phyloP scores from a whole-genome alignment of 1,284 basidiomycete species.

The Rugosomyces carneus region DNA sequence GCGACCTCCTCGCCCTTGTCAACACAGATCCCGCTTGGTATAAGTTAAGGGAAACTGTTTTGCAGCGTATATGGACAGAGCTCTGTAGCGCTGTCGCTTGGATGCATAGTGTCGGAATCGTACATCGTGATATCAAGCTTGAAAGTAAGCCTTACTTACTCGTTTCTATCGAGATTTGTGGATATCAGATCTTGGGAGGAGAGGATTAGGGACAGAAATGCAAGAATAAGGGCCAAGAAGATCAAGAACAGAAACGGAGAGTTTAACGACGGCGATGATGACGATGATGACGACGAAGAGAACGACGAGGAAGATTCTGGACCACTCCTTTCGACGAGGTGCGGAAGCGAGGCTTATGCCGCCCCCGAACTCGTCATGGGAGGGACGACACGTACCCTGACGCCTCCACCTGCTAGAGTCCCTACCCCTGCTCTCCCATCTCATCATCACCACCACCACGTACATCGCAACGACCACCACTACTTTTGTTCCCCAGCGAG shows the following conservation, averaged over 20 bases:
- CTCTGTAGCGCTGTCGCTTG: slow-evolving; percentile 78
- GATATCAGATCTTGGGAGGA: slow-evolving; percentile 26
- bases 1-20: slow-evolving; percentile 80
- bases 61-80: slow-evolving; percentile 76
- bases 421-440: neutral
- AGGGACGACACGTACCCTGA: slow-evolving; percentile 26
- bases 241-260: neutral
- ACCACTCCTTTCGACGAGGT: slow-evolving; percentile 78
- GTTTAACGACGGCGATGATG: neutral
- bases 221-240: slow-evolving; percentile 1
- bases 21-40: slow-evolving; percentile 53
- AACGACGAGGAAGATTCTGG: slow-evolving; percentile 39
- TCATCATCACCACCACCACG: neutral
- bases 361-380: slow-evolving; percentile 84
- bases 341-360: slow-evolving; percentile 89
- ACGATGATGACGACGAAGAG: slow-evolving; percentile 5
- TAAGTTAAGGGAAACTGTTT: slow-evolving; percentile 41
- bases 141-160: slow-evolving; percentile 69
- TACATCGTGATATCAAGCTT: slow-evolving; percentile 92
- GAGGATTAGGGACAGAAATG: slow-evolving; percentile 4
- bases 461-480: neutral
- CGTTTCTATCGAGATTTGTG: slow-evolving; percentile 84
- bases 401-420: slow-evolving; percentile 9
- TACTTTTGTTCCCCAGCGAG: neutral
- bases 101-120: slow-evolving; percentile 85